These are phyloP conservation scores for Suillus spraguei DNA, from an alignment of 768 basidiomycete species.

Conservation along the genomic window DNA sequence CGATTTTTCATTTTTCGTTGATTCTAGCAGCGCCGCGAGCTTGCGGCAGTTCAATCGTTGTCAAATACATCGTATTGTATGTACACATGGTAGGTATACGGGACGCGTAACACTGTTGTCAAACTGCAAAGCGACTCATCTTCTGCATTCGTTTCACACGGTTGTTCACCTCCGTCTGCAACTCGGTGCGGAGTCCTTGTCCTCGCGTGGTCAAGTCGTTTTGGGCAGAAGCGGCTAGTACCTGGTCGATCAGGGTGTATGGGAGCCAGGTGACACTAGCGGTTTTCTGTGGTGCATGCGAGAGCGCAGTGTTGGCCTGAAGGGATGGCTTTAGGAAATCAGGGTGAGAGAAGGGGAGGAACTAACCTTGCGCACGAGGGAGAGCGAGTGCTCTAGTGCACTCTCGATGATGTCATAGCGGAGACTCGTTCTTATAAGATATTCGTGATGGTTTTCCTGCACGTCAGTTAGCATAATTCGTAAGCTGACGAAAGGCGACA, in stretches of 20 bases:
- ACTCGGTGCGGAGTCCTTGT: slow-evolving; percentile 43
- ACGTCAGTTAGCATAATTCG: slow-evolving; percentile 4
- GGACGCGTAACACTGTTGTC: neutral
- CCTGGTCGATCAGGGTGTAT: slow-evolving; percentile 83
- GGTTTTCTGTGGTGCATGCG: slow-evolving; percentile 52
- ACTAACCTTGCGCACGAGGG: slow-evolving; percentile 73
- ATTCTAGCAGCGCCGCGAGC: neutral
- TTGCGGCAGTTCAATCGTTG: neutral
- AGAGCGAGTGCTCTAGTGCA: slow-evolving; percentile 73
- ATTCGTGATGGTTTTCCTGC: slow-evolving; percentile 77
- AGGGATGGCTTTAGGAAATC: slow-evolving; percentile 11
- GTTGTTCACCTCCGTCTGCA: slow-evolving; percentile 62
- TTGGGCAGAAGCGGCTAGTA: slow-evolving; percentile 64
- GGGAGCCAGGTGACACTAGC: slow-evolving; percentile 78
- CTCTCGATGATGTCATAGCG: slow-evolving; percentile 79
- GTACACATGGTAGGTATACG: slow-evolving; percentile 6
- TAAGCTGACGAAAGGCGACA: slow-evolving; percentile 12
- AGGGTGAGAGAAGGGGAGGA: slow-evolving; percentile 16
- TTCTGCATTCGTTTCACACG: slow-evolving; percentile 73
- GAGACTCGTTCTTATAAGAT: slow-evolving; percentile 77
- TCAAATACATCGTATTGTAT: slow-evolving; percentile 5
- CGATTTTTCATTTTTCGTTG: neutral
- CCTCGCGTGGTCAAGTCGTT: slow-evolving; percentile 49
- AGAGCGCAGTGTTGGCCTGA: slow-evolving; percentile 56
- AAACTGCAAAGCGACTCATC: slow-evolving; percentile 42